Evolutionary conservation across 176 grass and related monocot genomes (phyloP).

Genomic region (Leersia perrieri): DNA sequence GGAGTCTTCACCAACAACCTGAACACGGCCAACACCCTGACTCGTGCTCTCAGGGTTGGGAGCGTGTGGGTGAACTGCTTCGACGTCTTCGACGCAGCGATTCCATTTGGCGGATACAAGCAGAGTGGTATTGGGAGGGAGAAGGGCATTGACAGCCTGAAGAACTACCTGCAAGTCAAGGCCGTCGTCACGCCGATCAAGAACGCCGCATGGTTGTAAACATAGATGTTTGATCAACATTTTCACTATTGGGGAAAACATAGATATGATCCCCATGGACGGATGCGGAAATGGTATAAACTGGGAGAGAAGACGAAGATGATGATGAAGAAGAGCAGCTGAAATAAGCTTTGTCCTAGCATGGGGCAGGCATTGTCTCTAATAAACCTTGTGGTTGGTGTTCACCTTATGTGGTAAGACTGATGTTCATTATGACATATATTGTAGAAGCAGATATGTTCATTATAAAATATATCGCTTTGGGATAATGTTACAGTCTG

Average conservation of each 20-base stretch:
- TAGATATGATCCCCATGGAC: not conserved
- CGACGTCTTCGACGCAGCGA: conserved; percentile 68
- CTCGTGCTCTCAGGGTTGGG: conserved; percentile 50
- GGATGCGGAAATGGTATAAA: not conserved
- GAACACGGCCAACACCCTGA: conserved; percentile 87
- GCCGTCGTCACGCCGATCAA: conserved; percentile 70
- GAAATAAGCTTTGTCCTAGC: conserved; percentile 27
- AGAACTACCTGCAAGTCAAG: conserved; percentile 91
- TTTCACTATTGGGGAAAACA: not conserved
- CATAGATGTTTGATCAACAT: not conserved
- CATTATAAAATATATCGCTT: not conserved
- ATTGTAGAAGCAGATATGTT: not conserved
- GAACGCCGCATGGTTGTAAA: conserved; percentile 77
- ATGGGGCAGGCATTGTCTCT: conserved; percentile 10
- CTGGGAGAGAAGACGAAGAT: not conserved
- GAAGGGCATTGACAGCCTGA: conserved; percentile 94
- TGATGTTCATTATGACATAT: not conserved
- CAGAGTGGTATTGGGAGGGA: conserved; percentile 88
- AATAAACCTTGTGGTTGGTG: conserved; percentile 28
- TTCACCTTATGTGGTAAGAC: conserved; percentile 31
- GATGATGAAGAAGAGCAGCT: not conserved
- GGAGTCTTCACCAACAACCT: conserved; percentile 88
- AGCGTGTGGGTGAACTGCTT: conserved; percentile 92
- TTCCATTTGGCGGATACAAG: conserved; percentile 96
- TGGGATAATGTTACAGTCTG: not conserved